phyloP scores from a whole-genome alignment of 106 monocot species.

The Acanthochlamys bracteata region DNA sequence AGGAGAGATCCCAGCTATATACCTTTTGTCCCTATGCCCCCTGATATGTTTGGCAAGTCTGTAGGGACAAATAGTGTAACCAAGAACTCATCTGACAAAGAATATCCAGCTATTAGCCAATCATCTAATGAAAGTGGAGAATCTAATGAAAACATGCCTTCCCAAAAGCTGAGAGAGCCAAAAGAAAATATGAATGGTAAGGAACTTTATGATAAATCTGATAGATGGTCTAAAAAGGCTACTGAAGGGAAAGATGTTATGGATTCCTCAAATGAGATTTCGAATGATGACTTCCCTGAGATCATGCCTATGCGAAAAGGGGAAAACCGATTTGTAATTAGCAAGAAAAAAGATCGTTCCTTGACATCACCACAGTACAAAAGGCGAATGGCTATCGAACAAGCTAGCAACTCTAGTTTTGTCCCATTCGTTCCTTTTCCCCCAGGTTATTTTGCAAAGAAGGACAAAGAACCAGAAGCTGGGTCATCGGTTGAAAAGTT shows the following conservation, averaged over 20 bases:
- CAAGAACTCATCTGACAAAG: conserved; percentile 3
- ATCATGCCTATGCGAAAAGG: conserved; percentile 99
- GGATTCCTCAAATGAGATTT: conserved; percentile 33
- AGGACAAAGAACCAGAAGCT: conserved; percentile 43
- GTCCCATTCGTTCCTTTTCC: conserved; percentile 96
- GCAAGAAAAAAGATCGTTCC: conserved; percentile 76
- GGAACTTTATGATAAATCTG: conserved; percentile 20
- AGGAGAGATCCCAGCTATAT: conserved; percentile 36
- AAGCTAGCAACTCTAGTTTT: conserved; percentile 61
- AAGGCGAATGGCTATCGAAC: conserved; percentile 67
- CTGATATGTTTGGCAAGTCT: conserved; percentile 46
- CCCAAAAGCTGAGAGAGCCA: conserved; percentile 1
- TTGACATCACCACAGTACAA: conserved; percentile 79
- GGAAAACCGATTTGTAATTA: conserved; percentile 89
- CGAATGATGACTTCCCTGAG: conserved; percentile 91
- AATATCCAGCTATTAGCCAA: no score
- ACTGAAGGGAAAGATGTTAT: conserved; percentile 20
- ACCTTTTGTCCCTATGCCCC: conserved; percentile 74
- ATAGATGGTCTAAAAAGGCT: conserved; percentile 26
- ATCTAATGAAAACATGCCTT: background rate
- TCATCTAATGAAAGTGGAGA: no score
- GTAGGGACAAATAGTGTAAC: conserved; percentile 12
- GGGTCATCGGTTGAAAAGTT: conserved; percentile 1
- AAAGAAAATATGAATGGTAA: conserved; percentile 6
- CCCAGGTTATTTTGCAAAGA: conserved; percentile 87